Evolutionary conservation across 805 yeast genomes (phyloP), one percentile per base, ranked within the genome.

Genomic region (Monosporozyma servazzii): DNA sequence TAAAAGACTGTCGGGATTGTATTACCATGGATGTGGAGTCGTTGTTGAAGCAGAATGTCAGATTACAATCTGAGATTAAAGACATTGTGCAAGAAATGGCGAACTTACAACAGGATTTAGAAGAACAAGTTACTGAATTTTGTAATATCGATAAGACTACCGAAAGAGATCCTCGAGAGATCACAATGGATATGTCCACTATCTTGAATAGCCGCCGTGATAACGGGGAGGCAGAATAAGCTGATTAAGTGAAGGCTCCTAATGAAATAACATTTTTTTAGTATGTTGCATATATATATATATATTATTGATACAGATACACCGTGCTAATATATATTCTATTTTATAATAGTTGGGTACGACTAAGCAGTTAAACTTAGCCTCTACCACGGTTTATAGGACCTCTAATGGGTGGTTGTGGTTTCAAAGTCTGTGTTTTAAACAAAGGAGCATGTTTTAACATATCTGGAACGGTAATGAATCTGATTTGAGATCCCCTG

Each of bases 381-480:
- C 64, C 66, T 59, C 72, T 71, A 53, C 64, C 44, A 8, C 44
- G 25, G n/a, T 41, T 41, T 17, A 41, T 71, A 47, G 83, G 82
- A 7, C 84, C 85, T 59, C 87, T 75, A 36, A 82, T 76, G 7
- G 89, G 89, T 18, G 88, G 88, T 48, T 81, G 78, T 3, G 88
- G 88, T 64, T 78, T 82, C 29, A 41, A 41, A 41, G 27, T 21
- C 10, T 41, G 44, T 23, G 77, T 78, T 57, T 80, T 82, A 60
- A 91, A 84, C 82, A 90, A 79, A 13, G 98, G 98, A 1, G 98
- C 96, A 64, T 88, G 81, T 59, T 76, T 78, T 49, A 91, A 75
- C 69, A 90, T 82, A 48, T 91, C 98, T 0, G 99, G 99, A 5
- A 93, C 82, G 20, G 84, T 80, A 56, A 93, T 77, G 67, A 88